These are phyloP conservation scores for Colletotrichum sp. DNA, from an alignment of 2,329 filamentous ascomycete genomes.

Conservation along the genomic window DNA sequence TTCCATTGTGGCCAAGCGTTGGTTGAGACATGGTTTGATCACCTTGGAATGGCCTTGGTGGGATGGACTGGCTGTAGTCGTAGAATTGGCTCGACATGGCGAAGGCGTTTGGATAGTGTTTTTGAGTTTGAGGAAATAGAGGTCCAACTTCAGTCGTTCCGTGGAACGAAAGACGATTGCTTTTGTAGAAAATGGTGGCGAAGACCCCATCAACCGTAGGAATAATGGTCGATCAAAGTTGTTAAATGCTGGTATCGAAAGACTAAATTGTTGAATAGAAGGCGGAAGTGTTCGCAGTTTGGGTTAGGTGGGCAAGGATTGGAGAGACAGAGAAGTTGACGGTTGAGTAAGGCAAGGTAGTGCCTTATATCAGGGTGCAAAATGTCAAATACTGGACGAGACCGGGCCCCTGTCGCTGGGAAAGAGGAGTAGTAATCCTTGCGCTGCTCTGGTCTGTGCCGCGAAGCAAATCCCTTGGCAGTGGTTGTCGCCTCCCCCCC, in stretches of 20 bases:
- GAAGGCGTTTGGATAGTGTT: not conserved
- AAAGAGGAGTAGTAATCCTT: slow-evolving; percentile 6
- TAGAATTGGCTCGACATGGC: not conserved
- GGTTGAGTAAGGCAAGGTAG: not conserved
- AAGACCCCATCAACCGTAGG: not conserved
- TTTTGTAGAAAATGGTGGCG: not conserved
- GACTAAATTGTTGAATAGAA: not conserved
- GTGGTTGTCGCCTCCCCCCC: not conserved
- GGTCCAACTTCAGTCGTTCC: not conserved
- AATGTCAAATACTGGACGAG: slow-evolving; percentile 6
- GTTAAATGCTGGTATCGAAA: not conserved
- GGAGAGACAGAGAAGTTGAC: not conserved
- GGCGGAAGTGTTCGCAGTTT: not conserved
- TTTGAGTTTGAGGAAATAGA: not conserved
- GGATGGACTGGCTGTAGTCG: not conserved
- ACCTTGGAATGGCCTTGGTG: not conserved
- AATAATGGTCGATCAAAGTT: not conserved
- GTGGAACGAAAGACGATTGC: not conserved
- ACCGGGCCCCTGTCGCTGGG: not conserved
- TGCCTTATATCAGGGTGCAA: slow-evolving; percentile 4
- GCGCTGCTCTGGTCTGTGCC: slow-evolving; percentile 20
- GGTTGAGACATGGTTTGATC: not conserved
- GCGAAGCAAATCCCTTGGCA: slow-evolving; percentile 4
- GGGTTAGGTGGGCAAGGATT: not conserved
- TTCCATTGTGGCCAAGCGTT: not conserved